Evolutionary conservation across 495 filamentous ascomycete genomes (phyloP), one percentile per base, ranked within the genome.

Genomic region (Eremomyces bilateralis): DNA sequence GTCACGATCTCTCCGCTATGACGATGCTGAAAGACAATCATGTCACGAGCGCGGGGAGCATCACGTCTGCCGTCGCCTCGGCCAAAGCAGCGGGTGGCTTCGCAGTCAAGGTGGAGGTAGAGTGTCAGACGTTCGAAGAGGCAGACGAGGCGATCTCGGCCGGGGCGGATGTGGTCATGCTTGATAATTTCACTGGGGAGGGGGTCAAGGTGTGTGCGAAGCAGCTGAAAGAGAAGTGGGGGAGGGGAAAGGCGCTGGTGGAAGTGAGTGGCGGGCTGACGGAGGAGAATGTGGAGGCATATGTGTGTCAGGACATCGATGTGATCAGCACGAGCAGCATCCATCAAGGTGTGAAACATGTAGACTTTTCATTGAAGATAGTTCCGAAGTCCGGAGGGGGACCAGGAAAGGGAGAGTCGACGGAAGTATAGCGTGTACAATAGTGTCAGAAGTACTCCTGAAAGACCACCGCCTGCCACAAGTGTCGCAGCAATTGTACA

Each of bases 11-110:
- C 24, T 81, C 74, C 41, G 64, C 72, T 29, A 95, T 97, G 88
- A 81, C 78, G 17, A 97, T 97, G 88, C 63, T 97, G 33, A 97
- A 97, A 60, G 88, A 97, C 55, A 97, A 97, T 51, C 88, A 97
- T 52, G 71, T 97, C 20, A 90, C 80, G 76, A 78, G 80, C 25
- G 73, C 74, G 42, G 66, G 63, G 4, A 61, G 60, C 40, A 94
- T 95, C 48, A 74, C 75, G 1, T 58, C 69, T 3, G 88, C 90
- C 3, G 83, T 95, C 15, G 57, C 57, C 38, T 77, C 84, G 1
- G 88, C 88, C 2, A 83, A 81, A 54, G 63, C 71, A 11, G 82
- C 71, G 0, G 84, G 72, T 6, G 90, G 88, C 0, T 95, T 95
- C 50, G 64, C 75, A 12, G 62, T 90, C 13, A 97, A 97, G 63